Percentiles rank a stretch among this genome's conserved stretches.
phyloP scores from a whole-genome alignment of 805 yeast species.

The Saccharomyces kudriavzevii region DNA sequence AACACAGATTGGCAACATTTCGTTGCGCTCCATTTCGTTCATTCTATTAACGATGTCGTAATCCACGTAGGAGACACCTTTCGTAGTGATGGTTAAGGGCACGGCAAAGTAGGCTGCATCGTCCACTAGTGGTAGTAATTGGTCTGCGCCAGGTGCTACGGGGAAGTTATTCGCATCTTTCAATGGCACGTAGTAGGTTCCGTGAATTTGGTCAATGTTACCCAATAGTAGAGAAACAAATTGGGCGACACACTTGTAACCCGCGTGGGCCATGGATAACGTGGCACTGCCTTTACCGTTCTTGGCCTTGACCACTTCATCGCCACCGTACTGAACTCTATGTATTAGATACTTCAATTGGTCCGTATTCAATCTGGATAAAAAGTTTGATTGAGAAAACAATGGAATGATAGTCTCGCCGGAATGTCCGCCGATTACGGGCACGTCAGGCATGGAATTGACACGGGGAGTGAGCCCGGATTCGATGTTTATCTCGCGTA shows the following conservation, averaged over 20 bases:
- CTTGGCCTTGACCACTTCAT: constrained; percentile 92
- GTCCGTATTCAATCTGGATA: constrained; percentile 26
- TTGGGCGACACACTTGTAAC: constrained; percentile 64
- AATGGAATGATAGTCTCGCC: constrained; percentile 92
- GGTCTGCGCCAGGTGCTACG: constrained; percentile 17
- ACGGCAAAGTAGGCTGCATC: constrained; percentile 45
- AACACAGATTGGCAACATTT: constrained; percentile 20
- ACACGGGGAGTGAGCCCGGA: constrained; percentile 33
- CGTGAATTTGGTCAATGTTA: constrained; percentile 35
- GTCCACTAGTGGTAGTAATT: constrained; percentile 13
- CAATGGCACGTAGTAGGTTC: constrained; percentile 47
- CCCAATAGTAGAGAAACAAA: constrained; percentile 30
- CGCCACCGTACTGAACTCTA: constrained; percentile 95
- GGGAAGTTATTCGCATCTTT: constrained; percentile 41
- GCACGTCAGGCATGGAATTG: constrained; percentile 43
- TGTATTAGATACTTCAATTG: constrained; percentile 54
- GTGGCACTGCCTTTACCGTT: constrained; percentile 94
- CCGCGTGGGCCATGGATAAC: constrained; percentile 92
- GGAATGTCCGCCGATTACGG: constrained; percentile 91
- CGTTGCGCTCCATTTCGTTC: constrained; percentile 44
- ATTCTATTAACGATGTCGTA: constrained; percentile 43
- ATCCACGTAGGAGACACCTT: constrained; percentile 51
- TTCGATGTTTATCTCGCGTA: constrained; percentile 41
- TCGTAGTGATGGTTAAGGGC: constrained; percentile 47
- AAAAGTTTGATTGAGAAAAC: constrained; percentile 38